Evolutionary conservation across 73 alveolate species (phyloP).

Genomic region (Paramecium caudatum): DNA sequence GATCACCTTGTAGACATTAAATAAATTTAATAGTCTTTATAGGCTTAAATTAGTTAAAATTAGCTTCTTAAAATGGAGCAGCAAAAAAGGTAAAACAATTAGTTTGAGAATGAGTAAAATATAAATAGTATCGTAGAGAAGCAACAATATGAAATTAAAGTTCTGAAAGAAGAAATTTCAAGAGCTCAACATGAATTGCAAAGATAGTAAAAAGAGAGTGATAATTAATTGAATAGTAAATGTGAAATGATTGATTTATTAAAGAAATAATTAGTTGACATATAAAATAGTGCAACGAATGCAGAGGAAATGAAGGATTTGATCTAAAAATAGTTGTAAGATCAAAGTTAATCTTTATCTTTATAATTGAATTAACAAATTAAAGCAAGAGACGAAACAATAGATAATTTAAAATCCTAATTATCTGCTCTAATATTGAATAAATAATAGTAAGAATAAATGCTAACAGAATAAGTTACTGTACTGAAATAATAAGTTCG

Average conservation of each 20-base stretch:
- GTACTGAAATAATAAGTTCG: constrained; percentile 7
- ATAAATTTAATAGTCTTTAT: not conserved
- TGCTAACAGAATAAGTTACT: constrained; percentile 29
- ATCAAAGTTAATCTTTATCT: constrained; percentile 22
- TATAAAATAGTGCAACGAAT: constrained; percentile 20
- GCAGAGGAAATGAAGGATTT: constrained; percentile 26
- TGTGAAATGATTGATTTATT: constrained; percentile 24
- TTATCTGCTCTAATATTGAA: not conserved
- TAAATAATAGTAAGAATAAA: constrained; percentile 11
- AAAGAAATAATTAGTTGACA: not conserved
- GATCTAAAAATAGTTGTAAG: not conserved
- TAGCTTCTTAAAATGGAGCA: not conserved
- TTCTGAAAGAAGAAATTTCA: constrained; percentile 2
- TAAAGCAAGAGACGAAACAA: not conserved
- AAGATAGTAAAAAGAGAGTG: not conserved
- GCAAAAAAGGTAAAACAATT: not conserved
- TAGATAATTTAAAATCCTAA: not conserved
- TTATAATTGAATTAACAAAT: constrained; percentile 4
- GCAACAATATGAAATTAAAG: constrained; percentile 4
- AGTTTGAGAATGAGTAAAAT: constrained; percentile 13
- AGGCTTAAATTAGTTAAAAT: constrained; percentile 4
- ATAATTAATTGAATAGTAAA: not conserved
- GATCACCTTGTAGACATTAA: constrained; percentile 4
- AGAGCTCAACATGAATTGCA: not conserved
- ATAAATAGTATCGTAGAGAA: not conserved